Conservation (phyloP, 768 basidiomycete genomes). For the Gymnopilus junonius region DNA sequence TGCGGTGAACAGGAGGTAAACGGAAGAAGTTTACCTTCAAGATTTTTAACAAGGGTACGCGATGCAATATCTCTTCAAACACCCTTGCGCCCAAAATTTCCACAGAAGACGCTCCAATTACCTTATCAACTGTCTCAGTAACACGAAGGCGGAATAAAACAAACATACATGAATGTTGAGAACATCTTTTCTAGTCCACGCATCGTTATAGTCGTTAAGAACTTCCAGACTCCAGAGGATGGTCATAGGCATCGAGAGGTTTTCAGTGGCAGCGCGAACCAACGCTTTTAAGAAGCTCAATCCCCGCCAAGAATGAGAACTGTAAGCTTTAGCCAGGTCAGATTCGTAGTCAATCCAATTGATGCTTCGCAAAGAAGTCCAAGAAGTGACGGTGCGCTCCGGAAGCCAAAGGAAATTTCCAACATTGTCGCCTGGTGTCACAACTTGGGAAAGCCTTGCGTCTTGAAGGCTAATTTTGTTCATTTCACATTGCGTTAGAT, state of each 20-base stretch:
- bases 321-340: conserved; percentile 11
- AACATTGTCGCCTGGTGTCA: conserved; percentile 10
- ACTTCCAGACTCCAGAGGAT: conserved; percentile 34
- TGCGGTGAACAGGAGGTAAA: not conserved
- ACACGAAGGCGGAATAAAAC: too few species aligned
- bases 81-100: conserved; percentile 23
- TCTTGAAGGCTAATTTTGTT: conserved; percentile 30
- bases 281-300: conserved; percentile 28
- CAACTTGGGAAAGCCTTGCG: conserved; percentile 14
- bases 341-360: conserved; percentile 31
- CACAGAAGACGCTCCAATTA: conserved; percentile 28
- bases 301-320: conserved; percentile 19
- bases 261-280: conserved; percentile 31
- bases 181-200: conserved; percentile 33
- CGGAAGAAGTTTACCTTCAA: conserved; percentile 24
- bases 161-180: conserved; percentile 34
- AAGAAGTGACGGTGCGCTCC: conserved; percentile 25
- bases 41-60: conserved; percentile 31
- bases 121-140: too few species aligned
- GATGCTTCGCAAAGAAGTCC: conserved; percentile 29
- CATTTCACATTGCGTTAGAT: conserved; percentile 31
- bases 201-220: conserved; percentile 27
- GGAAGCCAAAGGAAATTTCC: conserved; percentile 34
- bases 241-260: conserved; percentile 35
- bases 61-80: conserved; percentile 41